A percentile compares a stretch with the other conserved stretches of the same genome.
These are phyloP conservation scores for Piromyces finnis DNA, from an alignment of 192 early-diverging fungal genomes.

Conservation along the genomic window DNA sequence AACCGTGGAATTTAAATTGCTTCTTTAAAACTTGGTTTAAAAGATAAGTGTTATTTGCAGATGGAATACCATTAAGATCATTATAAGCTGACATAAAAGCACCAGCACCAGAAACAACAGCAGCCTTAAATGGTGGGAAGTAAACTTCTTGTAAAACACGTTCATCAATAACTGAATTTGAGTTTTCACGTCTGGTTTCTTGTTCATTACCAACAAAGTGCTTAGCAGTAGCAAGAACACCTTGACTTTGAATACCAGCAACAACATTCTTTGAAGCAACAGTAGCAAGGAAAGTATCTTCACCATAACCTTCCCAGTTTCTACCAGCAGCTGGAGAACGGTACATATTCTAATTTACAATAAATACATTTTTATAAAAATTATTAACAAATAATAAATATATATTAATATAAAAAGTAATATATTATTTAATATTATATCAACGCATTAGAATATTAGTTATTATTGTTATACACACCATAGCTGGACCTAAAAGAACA, in stretches of 20 bases:
- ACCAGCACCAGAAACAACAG: slow-evolving; percentile 26
- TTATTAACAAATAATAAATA: too few species aligned
- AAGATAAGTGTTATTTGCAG: slow-evolving; percentile 23
- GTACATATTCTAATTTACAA: background rate
- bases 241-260: slow-evolving; percentile 19
- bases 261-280: slow-evolving; percentile 7
- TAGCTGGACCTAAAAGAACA: slow-evolving; percentile 25
- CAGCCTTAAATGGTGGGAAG: slow-evolving; percentile 31
- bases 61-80: slow-evolving; percentile 26
- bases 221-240: slow-evolving; percentile 37
- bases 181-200: slow-evolving; percentile 12
- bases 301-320: slow-evolving; percentile 11
- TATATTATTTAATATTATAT: too few species aligned
- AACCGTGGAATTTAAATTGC: slow-evolving; percentile 37
- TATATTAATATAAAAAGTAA: too few species aligned
- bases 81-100: slow-evolving; percentile 49
- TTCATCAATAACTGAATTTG: slow-evolving; percentile 20
- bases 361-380: too few species aligned
- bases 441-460: too few species aligned
- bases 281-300: slow-evolving; percentile 21
- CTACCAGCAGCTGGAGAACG: background rate
- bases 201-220: slow-evolving; percentile 29
- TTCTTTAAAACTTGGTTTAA: slow-evolving; percentile 24
- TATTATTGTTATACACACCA: slow-evolving; percentile 1
- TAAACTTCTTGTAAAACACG: slow-evolving; percentile 41